These are phyloP conservation scores for Penicillium manginii DNA, from an alignment of 495 filamentous ascomycete species.

Conservation along the genomic window DNA sequence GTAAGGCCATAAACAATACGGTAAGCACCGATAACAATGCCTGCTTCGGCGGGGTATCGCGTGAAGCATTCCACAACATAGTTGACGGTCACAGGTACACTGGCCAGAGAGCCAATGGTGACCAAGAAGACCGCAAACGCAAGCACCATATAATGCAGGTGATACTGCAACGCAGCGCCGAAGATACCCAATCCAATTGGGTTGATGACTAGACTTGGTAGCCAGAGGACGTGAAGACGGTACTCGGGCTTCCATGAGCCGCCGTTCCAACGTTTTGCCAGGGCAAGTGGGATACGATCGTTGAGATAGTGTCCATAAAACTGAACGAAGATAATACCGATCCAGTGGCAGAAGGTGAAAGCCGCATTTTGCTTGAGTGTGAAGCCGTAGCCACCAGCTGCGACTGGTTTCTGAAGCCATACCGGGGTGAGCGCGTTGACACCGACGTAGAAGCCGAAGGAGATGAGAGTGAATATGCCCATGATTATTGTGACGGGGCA, in stretches of 20 bases:
- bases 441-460: slow-evolving; percentile 49
- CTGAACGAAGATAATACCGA: slow-evolving; percentile 46
- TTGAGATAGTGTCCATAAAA: slow-evolving; percentile 47
- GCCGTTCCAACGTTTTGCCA: slow-evolving; percentile 34
- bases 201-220: slow-evolving; percentile 47
- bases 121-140: slow-evolving; percentile 49
- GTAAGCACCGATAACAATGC: slow-evolving; percentile 44
- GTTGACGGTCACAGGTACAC: slow-evolving; percentile 50
- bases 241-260: slow-evolving; percentile 58
- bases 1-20: slow-evolving; percentile 47
- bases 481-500: slow-evolving; percentile 48
- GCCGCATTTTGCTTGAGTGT: slow-evolving; percentile 47
- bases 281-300: slow-evolving; percentile 49
- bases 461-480: slow-evolving; percentile 47
- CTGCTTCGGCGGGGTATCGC: slow-evolving; percentile 44
- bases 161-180: slow-evolving; percentile 50
- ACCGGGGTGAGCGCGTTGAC: slow-evolving; percentile 36
- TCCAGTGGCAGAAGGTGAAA: slow-evolving; percentile 54
- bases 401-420: slow-evolving; percentile 48
- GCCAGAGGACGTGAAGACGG: slow-evolving; percentile 51
- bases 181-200: slow-evolving; percentile 55
- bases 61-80: slow-evolving; percentile 55
- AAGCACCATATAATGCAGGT: slow-evolving; percentile 52
- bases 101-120: slow-evolving; percentile 41
- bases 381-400: slow-evolving; percentile 54